A percentile compares a stretch with the other conserved stretches of the same genome.
These are phyloP conservation scores for Sonneratia alba DNA, from an alignment of 345 rosid genomes.

Conservation along the genomic window DNA sequence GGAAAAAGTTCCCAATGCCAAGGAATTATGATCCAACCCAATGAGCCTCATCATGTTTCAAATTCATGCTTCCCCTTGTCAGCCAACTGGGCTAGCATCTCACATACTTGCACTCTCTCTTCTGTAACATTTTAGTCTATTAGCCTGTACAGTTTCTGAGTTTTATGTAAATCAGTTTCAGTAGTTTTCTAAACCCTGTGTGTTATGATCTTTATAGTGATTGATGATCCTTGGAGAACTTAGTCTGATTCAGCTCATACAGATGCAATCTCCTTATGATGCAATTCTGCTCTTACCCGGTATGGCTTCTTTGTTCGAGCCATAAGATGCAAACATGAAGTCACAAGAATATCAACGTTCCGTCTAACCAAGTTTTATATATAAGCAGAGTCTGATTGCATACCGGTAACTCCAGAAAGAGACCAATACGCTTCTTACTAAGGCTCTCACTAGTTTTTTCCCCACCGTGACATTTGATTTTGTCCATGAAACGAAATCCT, in stretches of 20 bases:
- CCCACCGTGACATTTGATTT: neutral
- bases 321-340: neutral
- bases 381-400: neutral
- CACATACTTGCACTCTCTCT: neutral
- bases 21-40: constrained; percentile 11
- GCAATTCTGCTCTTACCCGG: neutral
- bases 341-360: neutral
- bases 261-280: neutral
- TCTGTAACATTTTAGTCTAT: neutral
- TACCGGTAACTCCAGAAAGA: neutral
- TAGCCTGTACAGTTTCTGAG: neutral
- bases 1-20: constrained; percentile 29
- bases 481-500: neutral
- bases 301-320: neutral
- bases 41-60: constrained; percentile 16
- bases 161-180: constrained; percentile 3
- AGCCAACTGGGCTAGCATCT: neutral
- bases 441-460: too few relatives aligned
- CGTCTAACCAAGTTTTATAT: neutral
- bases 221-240: neutral
- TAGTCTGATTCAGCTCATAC: neutral
- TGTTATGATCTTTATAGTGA: neutral
- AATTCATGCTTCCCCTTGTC: neutral
- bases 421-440: neutral
- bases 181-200: neutral